phyloP scores from a whole-genome alignment of 164 flowering plant species.

The Nymphaea thermarum region DNA sequence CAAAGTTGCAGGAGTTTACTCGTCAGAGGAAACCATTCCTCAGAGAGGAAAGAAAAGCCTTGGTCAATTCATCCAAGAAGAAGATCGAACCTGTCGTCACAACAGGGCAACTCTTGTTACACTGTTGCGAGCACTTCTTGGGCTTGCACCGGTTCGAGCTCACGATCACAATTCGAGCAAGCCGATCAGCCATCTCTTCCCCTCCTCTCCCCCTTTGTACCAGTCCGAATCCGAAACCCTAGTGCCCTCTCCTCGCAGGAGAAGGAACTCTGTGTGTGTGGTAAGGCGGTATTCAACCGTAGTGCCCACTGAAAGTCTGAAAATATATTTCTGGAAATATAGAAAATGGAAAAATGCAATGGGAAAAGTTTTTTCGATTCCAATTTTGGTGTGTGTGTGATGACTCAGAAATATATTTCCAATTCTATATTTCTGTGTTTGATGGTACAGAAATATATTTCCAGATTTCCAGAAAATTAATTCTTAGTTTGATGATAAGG shows the following conservation, averaged over 20 bases:
- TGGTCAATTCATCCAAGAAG: neutral
- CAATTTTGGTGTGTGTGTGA: too few relatives aligned
- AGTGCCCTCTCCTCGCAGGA: neutral
- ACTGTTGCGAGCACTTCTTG: constrained; percentile 88
- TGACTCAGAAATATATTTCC: too few relatives aligned
- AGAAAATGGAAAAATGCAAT: too few relatives aligned
- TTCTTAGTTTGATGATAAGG: too few relatives aligned
- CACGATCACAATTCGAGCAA: constrained; percentile 90
- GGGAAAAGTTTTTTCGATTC: too few relatives aligned
- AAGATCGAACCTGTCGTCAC: constrained; percentile 65
- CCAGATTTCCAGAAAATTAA: too few relatives aligned
- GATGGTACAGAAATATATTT: too few relatives aligned
- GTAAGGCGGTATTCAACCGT: too few relatives aligned
- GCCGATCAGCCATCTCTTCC: constrained; percentile 52
- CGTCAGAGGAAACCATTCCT: neutral
- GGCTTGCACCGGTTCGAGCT: constrained; percentile 87
- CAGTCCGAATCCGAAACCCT: neutral
- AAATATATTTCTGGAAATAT: too few relatives aligned
- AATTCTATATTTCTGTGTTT: too few relatives aligned
- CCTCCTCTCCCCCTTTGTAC: neutral
- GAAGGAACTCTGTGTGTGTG: too few relatives aligned
- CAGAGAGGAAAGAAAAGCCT: neutral
- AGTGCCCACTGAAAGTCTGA: too few relatives aligned
- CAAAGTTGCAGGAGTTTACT: neutral
- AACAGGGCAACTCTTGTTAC: constrained; percentile 94